Conservation (phyloP, 202 grass and related monocot species). For the Elaeis oleifera region DNA sequence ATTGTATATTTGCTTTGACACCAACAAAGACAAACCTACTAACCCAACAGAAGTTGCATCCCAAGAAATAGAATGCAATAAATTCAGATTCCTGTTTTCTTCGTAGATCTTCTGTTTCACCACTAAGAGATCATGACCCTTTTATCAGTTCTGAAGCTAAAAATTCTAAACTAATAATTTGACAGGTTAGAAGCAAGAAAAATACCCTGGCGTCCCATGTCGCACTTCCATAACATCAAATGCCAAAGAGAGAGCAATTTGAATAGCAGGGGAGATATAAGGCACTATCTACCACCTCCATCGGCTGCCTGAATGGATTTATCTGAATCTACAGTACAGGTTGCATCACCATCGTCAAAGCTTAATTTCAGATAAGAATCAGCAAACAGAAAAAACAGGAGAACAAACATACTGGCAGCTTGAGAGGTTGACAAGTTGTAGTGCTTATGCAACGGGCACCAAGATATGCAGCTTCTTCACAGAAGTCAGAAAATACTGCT, state of each 20-base stretch:
- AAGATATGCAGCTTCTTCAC: conserved; percentile 95
- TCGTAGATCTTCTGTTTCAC: too few relatives aligned
- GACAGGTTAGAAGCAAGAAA: too few relatives aligned
- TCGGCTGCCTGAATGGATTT: conserved; percentile 91
- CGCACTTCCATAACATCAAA: conserved; percentile 7
- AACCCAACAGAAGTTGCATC: too few relatives aligned
- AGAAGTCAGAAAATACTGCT: conserved; percentile 85
- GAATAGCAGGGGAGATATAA: conserved; percentile 82
- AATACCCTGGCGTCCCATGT: too few relatives aligned
- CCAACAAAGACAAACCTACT: too few relatives aligned
- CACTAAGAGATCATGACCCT: too few relatives aligned
- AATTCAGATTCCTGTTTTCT: too few relatives aligned
- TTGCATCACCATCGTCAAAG: conserved; percentile 1
- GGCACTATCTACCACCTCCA: conserved; percentile 53
- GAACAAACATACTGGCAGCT: conserved; percentile 54
- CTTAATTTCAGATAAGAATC: conserved; percentile 2
- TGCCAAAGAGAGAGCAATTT: conserved; percentile 81
- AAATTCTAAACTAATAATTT: too few relatives aligned
- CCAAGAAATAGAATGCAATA: too few relatives aligned
- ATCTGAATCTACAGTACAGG: conserved; percentile 56
- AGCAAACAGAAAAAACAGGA: not conserved
- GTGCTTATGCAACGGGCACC: conserved; percentile 65
- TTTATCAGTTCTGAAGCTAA: too few relatives aligned
- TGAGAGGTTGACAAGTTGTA: conserved; percentile 43
- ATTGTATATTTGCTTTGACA: too few relatives aligned